These are phyloP conservation scores for Aspergillus pseudoviridinutans DNA, from an alignment of 2,329 filamentous ascomycete species.

Conservation along the genomic window DNA sequence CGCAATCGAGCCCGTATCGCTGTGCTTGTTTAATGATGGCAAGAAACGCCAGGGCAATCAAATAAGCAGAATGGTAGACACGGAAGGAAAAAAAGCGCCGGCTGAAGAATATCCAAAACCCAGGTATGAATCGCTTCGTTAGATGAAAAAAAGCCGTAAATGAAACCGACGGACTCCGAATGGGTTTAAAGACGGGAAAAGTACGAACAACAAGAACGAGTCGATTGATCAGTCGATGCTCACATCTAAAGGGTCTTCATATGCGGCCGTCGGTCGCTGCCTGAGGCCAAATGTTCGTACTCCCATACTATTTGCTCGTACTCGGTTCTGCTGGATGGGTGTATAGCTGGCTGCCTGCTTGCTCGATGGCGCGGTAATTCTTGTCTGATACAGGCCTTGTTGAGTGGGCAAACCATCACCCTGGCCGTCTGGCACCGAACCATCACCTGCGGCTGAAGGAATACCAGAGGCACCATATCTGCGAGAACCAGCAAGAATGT, in stretches of 20 bases:
- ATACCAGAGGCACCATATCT: constrained; percentile 31
- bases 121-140: constrained; percentile 22
- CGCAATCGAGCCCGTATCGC: background rate
- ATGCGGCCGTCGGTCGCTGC: constrained; percentile 23
- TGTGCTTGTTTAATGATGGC: background rate
- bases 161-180: constrained; percentile 6
- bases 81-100: constrained; percentile 15
- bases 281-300: constrained; percentile 33
- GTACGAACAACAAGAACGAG: background rate
- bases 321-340: constrained; percentile 33
- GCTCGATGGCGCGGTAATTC: constrained; percentile 31
- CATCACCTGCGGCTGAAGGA: constrained; percentile 16
- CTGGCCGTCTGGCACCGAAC: constrained; percentile 17
- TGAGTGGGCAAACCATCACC: constrained; percentile 14
- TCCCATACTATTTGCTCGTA: constrained; percentile 36
- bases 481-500: constrained; percentile 41
- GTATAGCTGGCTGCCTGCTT: constrained; percentile 37
- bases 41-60: background rate
- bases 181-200: background rate
- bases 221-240: constrained; percentile 26
- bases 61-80: background rate
- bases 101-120: constrained; percentile 17
- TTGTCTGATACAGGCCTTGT: constrained; percentile 25
- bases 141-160: constrained; percentile 16
- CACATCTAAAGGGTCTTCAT: constrained; percentile 25